Evolutionary conservation across 176 grass and related monocot genomes (phyloP), one percentile per base, ranked within the genome.

Genomic region (Cymbopogon citratus): DNA sequence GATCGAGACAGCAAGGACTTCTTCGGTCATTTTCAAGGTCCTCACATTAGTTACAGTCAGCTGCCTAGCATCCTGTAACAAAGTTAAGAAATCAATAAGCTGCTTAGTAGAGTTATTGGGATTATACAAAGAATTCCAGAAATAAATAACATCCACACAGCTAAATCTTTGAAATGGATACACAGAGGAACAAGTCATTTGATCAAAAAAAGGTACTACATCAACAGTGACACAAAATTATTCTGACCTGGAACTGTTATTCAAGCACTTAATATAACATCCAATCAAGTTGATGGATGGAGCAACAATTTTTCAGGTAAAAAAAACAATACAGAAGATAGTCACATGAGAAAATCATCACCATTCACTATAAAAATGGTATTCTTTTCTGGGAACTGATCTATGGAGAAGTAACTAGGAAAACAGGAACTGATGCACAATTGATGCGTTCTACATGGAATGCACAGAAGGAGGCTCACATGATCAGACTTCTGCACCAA

Each of bases 21-120:
- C 92, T 63, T 97, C 95, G 83, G 89, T 88, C 95, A 97, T 97
- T 88, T 97, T 94, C 81, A 97, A 92, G 77, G 95, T 97, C 74
- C 78, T 94, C 71, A 94, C 84, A 69, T 97, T 97, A 61, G 86
- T 87, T 81, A 97, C 86, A 81, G 77, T 92, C 28, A 97, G 81
- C 63, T 92, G 85, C 78, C 89, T 97, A 70, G 89, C 61, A 29
- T 92, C 92, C 95, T 97, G 91, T 56, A 88, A 86, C 64, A 69
- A 69, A 68, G 43, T 80, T 23, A 79, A 66, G 1, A 68, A 54
- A 54, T 54, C 19, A 52, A 54, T 80, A 52, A 61, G 39, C 23
- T 27, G 8, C 52, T 79, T 84, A 70, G 54, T 23, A 87, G 16
- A 68, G 36, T 15, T 69, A 36, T 62, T 29, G 11, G 57, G 24